A percentile compares a stretch with the other conserved stretches of the same genome.
Conservation (phyloP, 208 protist genomes). For the Acanthamoeba castellanii region DNA sequence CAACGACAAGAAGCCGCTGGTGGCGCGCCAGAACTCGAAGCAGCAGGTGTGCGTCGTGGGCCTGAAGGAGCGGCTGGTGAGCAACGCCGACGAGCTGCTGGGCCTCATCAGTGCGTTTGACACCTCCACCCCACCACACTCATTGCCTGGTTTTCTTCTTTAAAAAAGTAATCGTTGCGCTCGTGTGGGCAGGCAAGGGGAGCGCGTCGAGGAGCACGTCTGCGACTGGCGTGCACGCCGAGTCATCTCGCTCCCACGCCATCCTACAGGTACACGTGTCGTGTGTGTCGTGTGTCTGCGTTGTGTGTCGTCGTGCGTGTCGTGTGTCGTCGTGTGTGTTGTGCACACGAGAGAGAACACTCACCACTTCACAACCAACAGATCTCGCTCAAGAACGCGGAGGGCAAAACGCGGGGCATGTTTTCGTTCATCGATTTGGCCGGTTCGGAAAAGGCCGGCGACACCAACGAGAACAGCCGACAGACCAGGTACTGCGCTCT, state of each 20-base stretch:
- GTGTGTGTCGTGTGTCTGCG: not conserved
- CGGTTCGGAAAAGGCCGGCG: conserved; percentile 97
- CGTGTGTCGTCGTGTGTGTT: too few species aligned
- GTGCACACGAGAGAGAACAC: too few species aligned
- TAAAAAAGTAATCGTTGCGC: too few species aligned
- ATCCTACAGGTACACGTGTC: conserved; percentile 88
- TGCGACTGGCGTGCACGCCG: conserved; percentile 92
- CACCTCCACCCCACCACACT: too few species aligned
- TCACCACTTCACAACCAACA: not conserved
- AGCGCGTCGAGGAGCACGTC: conserved; percentile 92
- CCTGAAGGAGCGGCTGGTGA: conserved; percentile 12
- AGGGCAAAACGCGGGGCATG: conserved; percentile 90
- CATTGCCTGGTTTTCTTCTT: too few species aligned
- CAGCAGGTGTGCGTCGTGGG: conserved; percentile 57
- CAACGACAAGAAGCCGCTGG: conserved; percentile 44
- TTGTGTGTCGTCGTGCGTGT: too few species aligned
- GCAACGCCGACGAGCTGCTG: conserved; percentile 14
- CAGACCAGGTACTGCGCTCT: conserved; percentile 89
- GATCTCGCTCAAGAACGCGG: conserved; percentile 49
- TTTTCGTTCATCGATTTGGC: conserved; percentile 99
- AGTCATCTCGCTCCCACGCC: conserved; percentile 91
- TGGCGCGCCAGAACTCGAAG: conserved; percentile 66
- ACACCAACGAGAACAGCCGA: conserved; percentile 95
- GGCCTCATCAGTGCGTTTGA: not conserved
- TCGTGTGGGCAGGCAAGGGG: conserved; percentile 83